A percentile compares a stretch with the other conserved stretches of the same genome.
Evolutionary conservation across 495 filamentous ascomycete species (phyloP).

Genomic region (Daldinia caldariorum): DNA sequence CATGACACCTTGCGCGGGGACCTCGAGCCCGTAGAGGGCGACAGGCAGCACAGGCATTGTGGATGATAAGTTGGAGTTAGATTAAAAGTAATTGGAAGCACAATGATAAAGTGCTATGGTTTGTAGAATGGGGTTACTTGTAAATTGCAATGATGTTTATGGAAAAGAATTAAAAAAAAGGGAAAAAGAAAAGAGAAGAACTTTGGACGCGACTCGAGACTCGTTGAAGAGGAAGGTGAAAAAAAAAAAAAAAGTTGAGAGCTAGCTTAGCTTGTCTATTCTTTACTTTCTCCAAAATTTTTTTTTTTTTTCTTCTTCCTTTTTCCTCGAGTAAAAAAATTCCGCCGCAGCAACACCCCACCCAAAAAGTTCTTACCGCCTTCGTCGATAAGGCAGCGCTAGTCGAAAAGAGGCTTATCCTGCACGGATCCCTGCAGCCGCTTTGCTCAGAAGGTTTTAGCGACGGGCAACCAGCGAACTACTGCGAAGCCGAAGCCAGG

Average conservation of each 20-base stretch:
- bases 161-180: not conserved
- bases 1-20: conserved; percentile 80
- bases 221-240: conserved; percentile 35
- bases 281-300: conserved; percentile 39
- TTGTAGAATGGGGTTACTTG: not conserved
- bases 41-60: conserved; percentile 68
- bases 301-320: conserved; percentile 39
- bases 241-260: conserved; percentile 43
- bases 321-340: conserved; percentile 37
- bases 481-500: conserved; percentile 7
- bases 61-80: conserved; percentile 16
- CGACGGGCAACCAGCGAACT: conserved; percentile 5
- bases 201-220: conserved; percentile 45
- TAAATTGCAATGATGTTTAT: not conserved
- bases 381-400: conserved; percentile 30
- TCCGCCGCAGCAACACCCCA: conserved; percentile 34
- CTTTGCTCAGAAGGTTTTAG: not conserved
- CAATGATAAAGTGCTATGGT: conserved; percentile 1
- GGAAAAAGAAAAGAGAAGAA: conserved; percentile 32
- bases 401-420: conserved; percentile 36
- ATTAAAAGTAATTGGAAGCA: conserved; percentile 3
- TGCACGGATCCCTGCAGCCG: conserved; percentile 3
- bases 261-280: conserved; percentile 24
- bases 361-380: conserved; percentile 34
- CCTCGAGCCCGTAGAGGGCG: conserved; percentile 87